Percentiles rank a stretch among this genome's conserved stretches.
Evolutionary conservation across 1,284 basidiomycete genomes (phyloP).

Genomic region (Apiotrichum domesticum): DNA sequence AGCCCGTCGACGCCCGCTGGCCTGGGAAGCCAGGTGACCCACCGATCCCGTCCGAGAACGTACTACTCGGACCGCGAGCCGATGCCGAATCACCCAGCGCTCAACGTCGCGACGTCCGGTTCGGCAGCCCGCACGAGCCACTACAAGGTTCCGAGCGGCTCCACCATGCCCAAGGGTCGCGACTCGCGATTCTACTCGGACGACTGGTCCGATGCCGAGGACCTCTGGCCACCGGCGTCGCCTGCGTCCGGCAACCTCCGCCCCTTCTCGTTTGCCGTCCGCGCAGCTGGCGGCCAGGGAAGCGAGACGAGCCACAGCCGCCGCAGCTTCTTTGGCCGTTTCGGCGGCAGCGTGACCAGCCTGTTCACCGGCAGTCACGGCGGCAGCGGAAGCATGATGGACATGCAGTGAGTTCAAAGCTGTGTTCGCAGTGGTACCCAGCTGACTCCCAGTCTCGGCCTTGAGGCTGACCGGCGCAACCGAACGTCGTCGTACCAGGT

Average conservation of each 20-base stretch:
- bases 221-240: constrained; percentile 33
- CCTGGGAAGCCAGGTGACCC: constrained; percentile 17
- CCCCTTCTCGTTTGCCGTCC: constrained; percentile 46
- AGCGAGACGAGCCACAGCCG: constrained; percentile 25
- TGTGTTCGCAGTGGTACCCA: neutral
- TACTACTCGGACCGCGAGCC: constrained; percentile 23
- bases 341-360: constrained; percentile 62
- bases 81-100: neutral
- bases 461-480: constrained; percentile 41
- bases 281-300: constrained; percentile 30
- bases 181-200: constrained; percentile 15
- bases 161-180: constrained; percentile 13
- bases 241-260: constrained; percentile 26
- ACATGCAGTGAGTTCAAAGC: constrained; percentile 73
- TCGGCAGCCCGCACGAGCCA: constrained; percentile 6
- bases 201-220: constrained; percentile 28
- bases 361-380: constrained; percentile 73
- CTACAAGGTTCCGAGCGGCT: constrained; percentile 12
- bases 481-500: constrained; percentile 27
- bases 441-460: constrained; percentile 34
- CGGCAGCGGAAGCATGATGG: constrained; percentile 76
- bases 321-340: constrained; percentile 54
- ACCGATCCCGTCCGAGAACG: constrained; percentile 28
- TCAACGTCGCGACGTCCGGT: constrained; percentile 1
- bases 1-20: constrained; percentile 40